Conservation (phyloP, 371 early-diverging fungal species). For the Coemansia sp. region DNA sequence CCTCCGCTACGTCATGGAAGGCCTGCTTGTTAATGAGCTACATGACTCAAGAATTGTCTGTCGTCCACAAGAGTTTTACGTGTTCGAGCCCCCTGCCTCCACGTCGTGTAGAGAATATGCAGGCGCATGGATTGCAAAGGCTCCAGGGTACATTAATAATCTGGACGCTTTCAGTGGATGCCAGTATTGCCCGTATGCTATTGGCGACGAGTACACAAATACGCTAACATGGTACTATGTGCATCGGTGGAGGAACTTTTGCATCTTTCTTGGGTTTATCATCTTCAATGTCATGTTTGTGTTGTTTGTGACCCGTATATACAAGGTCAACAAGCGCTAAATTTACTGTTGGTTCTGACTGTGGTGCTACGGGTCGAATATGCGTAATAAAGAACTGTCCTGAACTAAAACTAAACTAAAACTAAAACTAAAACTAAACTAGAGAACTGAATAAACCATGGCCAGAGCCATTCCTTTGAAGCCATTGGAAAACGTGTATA, state of each 20-base stretch:
- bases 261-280: slow-evolving; percentile 62
- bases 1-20: slow-evolving; percentile 74
- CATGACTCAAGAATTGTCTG: slow-evolving; percentile 59
- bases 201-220: slow-evolving; percentile 62
- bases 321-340: slow-evolving; percentile 52
- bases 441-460: too few relatives aligned
- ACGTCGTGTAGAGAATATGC: slow-evolving; percentile 64
- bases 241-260: slow-evolving; percentile 73
- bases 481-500: too few relatives aligned
- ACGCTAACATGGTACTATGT: slow-evolving; percentile 62
- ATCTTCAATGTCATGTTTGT: slow-evolving; percentile 60
- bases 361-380: too few relatives aligned
- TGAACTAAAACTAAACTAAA: too few relatives aligned
- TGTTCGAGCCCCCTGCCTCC: slow-evolving; percentile 60
- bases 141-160: slow-evolving; percentile 63
- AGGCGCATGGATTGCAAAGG: slow-evolving; percentile 54
- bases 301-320: slow-evolving; percentile 57
- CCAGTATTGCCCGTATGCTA: slow-evolving; percentile 63
- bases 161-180: slow-evolving; percentile 57
- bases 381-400: too few relatives aligned
- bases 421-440: too few relatives aligned
- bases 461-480: too few relatives aligned
- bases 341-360: neutral
- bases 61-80: slow-evolving; percentile 50
- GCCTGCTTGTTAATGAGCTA: slow-evolving; percentile 69